phyloP scores from a whole-genome alignment of 2,329 filamentous ascomycete genomes.

The Capronia americana region DNA sequence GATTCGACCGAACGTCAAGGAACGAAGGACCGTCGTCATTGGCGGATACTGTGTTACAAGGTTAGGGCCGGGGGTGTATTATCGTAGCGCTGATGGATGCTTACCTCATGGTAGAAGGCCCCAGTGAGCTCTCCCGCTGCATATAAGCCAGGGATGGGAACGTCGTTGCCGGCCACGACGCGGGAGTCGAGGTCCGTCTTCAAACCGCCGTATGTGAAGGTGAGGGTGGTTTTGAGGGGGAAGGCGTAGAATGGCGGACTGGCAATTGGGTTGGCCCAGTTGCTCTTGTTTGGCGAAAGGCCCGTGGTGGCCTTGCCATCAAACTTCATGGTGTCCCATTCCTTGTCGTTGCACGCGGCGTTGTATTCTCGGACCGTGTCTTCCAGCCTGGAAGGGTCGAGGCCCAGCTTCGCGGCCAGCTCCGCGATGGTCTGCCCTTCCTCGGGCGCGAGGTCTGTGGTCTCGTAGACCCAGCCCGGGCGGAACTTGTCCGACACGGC shows the following conservation, averaged over 20 bases:
- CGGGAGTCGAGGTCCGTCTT: conserved; percentile 46
- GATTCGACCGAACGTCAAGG: conserved; percentile 33
- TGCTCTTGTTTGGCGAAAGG: conserved; percentile 45
- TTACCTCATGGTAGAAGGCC: conserved; percentile 30
- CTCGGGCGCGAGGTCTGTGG: conserved; percentile 50
- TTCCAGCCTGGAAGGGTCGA: conserved; percentile 46
- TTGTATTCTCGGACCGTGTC: conserved; percentile 51
- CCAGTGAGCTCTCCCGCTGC: conserved; percentile 31
- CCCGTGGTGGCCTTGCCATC: conserved; percentile 45
- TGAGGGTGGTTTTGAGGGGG: conserved; percentile 35
- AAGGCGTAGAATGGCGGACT: conserved; percentile 48
- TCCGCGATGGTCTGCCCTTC: conserved; percentile 49
- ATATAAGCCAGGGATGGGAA: conserved; percentile 45
- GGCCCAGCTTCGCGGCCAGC: conserved; percentile 47
- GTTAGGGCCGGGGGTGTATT: not conserved
- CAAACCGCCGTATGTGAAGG: conserved; percentile 47
- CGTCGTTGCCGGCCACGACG: conserved; percentile 48
- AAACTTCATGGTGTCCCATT: conserved; percentile 51
- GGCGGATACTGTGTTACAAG: conserved; percentile 24
- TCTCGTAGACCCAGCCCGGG: conserved; percentile 53
- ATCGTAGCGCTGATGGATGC: not conserved
- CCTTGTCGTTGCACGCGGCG: conserved; percentile 46
- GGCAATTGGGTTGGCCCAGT: conserved; percentile 50
- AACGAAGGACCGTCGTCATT: conserved; percentile 30
- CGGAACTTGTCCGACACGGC: conserved; percentile 51